Percentiles rank a stretch among this genome's conserved stretches.
Conservation (phyloP, 208 protist genomes). For the Trypanosomatidae sp. region DNA sequence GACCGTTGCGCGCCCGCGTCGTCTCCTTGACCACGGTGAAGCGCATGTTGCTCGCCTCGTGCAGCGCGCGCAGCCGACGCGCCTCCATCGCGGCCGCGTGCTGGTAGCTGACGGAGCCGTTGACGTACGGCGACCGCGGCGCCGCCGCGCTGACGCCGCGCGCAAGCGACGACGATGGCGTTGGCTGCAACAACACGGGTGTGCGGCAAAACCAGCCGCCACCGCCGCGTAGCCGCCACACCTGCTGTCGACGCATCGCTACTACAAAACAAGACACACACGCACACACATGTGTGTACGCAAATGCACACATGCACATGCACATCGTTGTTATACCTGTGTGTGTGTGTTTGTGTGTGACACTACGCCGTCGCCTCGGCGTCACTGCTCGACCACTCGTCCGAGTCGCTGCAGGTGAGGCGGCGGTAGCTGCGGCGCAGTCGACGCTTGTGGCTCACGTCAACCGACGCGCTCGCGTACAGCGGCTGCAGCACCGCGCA, state of each 20-base stretch:
- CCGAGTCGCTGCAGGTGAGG: constrained; percentile 76
- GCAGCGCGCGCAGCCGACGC: constrained; percentile 51
- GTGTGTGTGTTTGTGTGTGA: no score
- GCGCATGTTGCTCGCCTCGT: constrained; percentile 34
- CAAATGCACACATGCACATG: no score
- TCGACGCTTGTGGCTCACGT: constrained; percentile 38
- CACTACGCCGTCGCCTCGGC: no score
- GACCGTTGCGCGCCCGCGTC: constrained; percentile 30
- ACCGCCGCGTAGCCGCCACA: no score
- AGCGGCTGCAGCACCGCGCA: constrained; percentile 28
- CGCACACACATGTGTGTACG: no score
- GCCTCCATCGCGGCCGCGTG: constrained; percentile 73
- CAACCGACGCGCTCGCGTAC: constrained; percentile 15
- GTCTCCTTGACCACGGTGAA: constrained; percentile 76
- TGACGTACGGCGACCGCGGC: constrained; percentile 11
- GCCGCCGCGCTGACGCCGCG: constrained; percentile 11
- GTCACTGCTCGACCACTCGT: constrained; percentile 24
- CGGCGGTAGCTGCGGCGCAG: constrained; percentile 27
- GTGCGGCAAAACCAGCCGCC: no score
- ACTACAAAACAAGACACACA: no score
- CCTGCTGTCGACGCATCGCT: no score
- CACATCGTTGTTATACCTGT: no score
- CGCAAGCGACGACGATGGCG: background rate
- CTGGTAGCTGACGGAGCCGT: constrained; percentile 49
- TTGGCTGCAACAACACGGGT: background rate